A percentile compares a stretch with the other conserved stretches of the same genome.
Conservation (phyloP, 192 early-diverging fungal genomes). For the Entomortierella beljakovae region DNA sequence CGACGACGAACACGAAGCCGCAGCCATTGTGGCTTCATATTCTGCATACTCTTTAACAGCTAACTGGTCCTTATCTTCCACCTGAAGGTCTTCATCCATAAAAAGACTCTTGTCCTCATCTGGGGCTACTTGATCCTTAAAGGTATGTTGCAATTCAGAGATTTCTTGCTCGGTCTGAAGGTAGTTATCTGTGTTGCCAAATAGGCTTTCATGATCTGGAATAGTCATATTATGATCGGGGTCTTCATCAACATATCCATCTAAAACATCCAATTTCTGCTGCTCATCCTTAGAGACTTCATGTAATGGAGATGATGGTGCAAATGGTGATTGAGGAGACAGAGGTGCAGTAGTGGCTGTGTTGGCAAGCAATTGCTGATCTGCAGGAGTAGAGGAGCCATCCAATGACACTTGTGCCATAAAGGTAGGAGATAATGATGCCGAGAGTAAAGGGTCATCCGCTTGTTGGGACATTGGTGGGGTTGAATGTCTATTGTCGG, state of each 20-base stretch:
- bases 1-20: conserved; percentile 25
- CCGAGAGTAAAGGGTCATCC: conserved; percentile 1
- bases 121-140: background rate
- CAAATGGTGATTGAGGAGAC: conserved; percentile 10
- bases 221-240: conserved; percentile 26
- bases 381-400: background rate
- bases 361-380: conserved; percentile 1
- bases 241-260: conserved; percentile 5
- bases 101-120: conserved; percentile 5
- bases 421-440: conserved; percentile 28
- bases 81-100: conserved; percentile 35
- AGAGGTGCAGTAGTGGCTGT: background rate
- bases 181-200: conserved; percentile 41
- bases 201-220: conserved; percentile 40
- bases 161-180: conserved; percentile 40
- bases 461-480: conserved; percentile 26
- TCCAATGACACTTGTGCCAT: conserved; percentile 40
- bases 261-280: conserved; percentile 7
- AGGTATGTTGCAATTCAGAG: conserved; percentile 24
- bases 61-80: conserved; percentile 32
- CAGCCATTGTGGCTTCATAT: conserved; percentile 33
- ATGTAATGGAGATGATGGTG: background rate
- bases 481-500: conserved; percentile 25
- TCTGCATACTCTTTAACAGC: conserved; percentile 41
- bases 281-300: background rate